Percentiles rank a stretch among this genome's conserved stretches.
These are phyloP conservation scores for Talaromyces islandicus DNA, from an alignment of 2,329 filamentous ascomycete species.

Conservation along the genomic window DNA sequence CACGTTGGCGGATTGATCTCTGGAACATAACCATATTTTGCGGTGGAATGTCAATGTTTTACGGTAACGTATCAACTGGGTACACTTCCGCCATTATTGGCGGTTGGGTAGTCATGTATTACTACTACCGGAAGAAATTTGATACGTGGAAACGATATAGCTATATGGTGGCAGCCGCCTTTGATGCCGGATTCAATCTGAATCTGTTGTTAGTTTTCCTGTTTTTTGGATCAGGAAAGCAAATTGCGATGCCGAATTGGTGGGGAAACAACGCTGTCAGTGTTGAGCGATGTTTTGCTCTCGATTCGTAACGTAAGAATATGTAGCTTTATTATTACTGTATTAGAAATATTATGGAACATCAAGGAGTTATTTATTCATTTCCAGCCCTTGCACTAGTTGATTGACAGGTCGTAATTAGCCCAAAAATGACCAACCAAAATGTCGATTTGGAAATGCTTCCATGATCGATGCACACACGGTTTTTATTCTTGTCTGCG, in stretches of 20 bases:
- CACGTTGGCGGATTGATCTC: conserved; percentile 49
- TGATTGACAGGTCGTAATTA: background rate
- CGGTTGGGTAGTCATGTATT: conserved; percentile 57
- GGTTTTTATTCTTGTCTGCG: too few relatives aligned
- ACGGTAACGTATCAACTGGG: conserved; percentile 57
- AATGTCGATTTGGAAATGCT: background rate
- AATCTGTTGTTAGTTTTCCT: conserved; percentile 58
- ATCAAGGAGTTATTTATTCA: background rate
- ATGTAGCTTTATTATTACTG: background rate
- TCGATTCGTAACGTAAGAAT: conserved; percentile 22
- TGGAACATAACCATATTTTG: conserved; percentile 61
- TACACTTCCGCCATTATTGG: conserved; percentile 53
- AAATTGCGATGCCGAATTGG: conserved; percentile 57
- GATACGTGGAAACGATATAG: conserved; percentile 56
- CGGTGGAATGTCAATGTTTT: conserved; percentile 50
- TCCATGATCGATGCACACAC: too few relatives aligned
- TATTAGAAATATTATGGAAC: background rate
- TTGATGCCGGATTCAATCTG: conserved; percentile 58
- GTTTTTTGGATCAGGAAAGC: conserved; percentile 52
- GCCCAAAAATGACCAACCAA: background rate
- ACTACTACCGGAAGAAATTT: conserved; percentile 51
- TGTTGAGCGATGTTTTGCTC: conserved; percentile 56
- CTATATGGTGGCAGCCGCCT: conserved; percentile 56
- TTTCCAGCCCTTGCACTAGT: background rate
- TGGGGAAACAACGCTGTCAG: conserved; percentile 53